Percentiles rank a stretch among this genome's conserved stretches.
phyloP scores from a whole-genome alignment of 2,329 filamentous ascomycete species.

The Aureobasidium sp. region DNA sequence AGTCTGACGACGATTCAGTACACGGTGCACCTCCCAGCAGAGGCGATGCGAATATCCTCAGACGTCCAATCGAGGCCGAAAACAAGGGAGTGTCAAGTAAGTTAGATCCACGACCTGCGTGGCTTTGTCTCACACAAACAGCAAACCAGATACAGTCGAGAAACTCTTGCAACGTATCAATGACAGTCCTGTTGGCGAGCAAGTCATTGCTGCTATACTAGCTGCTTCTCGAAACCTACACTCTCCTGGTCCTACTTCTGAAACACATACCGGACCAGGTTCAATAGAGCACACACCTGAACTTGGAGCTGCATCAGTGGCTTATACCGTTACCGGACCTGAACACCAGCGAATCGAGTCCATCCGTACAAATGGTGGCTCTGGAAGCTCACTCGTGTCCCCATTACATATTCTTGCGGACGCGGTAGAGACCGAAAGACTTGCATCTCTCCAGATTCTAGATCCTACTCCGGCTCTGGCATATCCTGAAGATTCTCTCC shows the following conservation, averaged over 20 bases:
- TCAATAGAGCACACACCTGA: background rate
- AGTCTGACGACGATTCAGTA: background rate
- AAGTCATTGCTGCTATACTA: slow-evolving; percentile 3
- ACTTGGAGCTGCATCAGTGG: background rate
- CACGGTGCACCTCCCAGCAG: background rate
- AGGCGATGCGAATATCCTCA: background rate
- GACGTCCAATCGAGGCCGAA: background rate
- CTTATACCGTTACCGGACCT: background rate
- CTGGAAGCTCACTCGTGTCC: background rate
- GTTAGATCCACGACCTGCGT: background rate
- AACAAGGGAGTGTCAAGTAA: slow-evolving; percentile 10
- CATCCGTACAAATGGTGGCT: background rate
- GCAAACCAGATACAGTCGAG: background rate
- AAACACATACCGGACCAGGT: background rate
- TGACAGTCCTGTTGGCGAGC: background rate
- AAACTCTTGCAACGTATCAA: background rate
- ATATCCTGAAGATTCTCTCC: background rate
- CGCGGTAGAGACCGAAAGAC: slow-evolving; percentile 1
- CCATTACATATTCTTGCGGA: slow-evolving; percentile 2
- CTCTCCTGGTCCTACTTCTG: background rate
- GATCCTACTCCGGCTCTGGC: background rate
- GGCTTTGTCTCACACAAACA: background rate
- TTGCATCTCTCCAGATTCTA: background rate
- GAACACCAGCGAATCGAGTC: background rate
- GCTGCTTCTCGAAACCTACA: background rate